Conservation (phyloP, 306 rosid species). For the Calophaca sinica region DNA sequence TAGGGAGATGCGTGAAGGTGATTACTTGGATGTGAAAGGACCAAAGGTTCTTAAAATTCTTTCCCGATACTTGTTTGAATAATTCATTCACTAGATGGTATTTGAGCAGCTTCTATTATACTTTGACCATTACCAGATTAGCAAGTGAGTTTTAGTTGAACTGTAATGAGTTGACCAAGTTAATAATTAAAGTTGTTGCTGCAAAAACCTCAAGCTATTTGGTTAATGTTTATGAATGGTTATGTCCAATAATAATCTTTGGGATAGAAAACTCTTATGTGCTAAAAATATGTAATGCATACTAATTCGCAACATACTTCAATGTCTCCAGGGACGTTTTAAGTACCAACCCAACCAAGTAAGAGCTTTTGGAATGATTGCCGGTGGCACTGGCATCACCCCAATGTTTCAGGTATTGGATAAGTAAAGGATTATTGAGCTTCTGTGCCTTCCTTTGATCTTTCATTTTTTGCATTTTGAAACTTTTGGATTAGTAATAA, state of each 20-base stretch:
- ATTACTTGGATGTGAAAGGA: conserved; percentile 79
- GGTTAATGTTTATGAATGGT: conserved; percentile 7
- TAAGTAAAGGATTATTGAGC: conserved; percentile 17
- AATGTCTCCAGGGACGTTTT: conserved; percentile 76
- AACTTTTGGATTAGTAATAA: conserved; percentile 14
- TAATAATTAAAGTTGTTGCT: background rate
- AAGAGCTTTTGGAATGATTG: conserved; percentile 90
- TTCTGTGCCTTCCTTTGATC: conserved; percentile 4
- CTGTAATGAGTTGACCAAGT: conserved; percentile 18
- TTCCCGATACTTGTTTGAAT: background rate
- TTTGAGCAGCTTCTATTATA: background rate
- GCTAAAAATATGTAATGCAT: background rate
- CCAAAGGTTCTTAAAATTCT: conserved; percentile 71
- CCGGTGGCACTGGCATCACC: conserved; percentile 95
- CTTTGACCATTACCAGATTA: conserved; percentile 19
- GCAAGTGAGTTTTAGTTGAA: background rate
- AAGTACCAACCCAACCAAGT: conserved; percentile 77
- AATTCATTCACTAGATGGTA: background rate
- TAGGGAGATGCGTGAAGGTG: conserved; percentile 78
- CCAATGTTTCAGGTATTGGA: conserved; percentile 86
- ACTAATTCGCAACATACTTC: background rate
- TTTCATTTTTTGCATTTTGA: conserved; percentile 13
- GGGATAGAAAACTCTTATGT: background rate
- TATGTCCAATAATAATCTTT: background rate
- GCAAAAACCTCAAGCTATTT: background rate